phyloP scores from a whole-genome alignment of 129 eudicot genomes.

The Saposhnikovia divaricata region DNA sequence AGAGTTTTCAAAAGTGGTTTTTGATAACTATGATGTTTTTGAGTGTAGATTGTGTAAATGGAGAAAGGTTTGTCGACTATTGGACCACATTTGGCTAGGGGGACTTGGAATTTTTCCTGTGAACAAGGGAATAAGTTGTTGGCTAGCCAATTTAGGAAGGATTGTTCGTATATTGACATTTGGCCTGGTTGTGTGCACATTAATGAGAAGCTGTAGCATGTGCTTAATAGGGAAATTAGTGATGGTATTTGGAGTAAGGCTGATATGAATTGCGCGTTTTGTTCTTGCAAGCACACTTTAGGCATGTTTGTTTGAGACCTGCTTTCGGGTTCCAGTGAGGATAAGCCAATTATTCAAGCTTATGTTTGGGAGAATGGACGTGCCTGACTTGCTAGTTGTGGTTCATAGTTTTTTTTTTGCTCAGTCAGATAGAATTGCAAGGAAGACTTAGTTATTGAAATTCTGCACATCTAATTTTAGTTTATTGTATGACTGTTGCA shows the following conservation, averaged over 20 bases:
- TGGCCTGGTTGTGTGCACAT: constrained; percentile 95
- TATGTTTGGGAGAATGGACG: constrained; percentile 89
- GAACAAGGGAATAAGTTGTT: constrained; percentile 80
- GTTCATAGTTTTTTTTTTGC: background rate
- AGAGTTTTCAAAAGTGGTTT: background rate
- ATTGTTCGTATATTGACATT: constrained; percentile 68
- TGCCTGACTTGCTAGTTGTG: constrained; percentile 30
- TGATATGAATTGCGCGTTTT: constrained; percentile 65
- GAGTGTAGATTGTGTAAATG: constrained; percentile 27
- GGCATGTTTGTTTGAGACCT: constrained; percentile 32
- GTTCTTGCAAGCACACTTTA: constrained; percentile 52
- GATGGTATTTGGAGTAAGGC: constrained; percentile 57
- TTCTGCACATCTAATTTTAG: background rate
- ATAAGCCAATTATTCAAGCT: constrained; percentile 81
- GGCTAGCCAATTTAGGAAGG: constrained; percentile 79
- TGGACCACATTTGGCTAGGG: constrained; percentile 16
- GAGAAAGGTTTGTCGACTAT: constrained; percentile 21
- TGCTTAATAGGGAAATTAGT: constrained; percentile 69
- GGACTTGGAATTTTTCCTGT: constrained; percentile 48
- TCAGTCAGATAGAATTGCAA: background rate
- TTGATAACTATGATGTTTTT: constrained; percentile 7
- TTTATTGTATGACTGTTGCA: background rate
- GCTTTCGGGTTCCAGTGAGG: constrained; percentile 86
- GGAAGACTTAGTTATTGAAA: background rate
- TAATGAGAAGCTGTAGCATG: constrained; percentile 75